Percentiles rank a stretch among this genome's conserved stretches.
These are phyloP conservation scores for Erucastrum elatum DNA, from an alignment of 345 rosid species.

Conservation along the genomic window DNA sequence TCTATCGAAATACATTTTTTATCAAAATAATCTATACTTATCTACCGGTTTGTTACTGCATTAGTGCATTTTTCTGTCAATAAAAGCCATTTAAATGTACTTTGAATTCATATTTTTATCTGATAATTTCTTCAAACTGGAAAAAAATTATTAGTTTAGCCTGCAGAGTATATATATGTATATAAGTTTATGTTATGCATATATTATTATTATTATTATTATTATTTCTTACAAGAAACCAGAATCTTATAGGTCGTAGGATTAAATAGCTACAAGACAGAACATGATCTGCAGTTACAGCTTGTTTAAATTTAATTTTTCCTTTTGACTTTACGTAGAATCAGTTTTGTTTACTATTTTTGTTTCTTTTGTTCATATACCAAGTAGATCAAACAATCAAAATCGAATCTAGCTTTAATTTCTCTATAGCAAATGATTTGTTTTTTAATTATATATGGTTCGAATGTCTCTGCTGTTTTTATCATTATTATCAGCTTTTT, in stretches of 20 bases:
- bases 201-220: background rate
- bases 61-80: background rate
- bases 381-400: slow-evolving; percentile 30
- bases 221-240: background rate
- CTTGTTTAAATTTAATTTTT: slow-evolving; percentile 15
- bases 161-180: background rate
- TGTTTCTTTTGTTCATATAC: slow-evolving; percentile 33
- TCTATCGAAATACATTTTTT: background rate
- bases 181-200: background rate
- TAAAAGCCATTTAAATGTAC: background rate
- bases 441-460: slow-evolving; percentile 8
- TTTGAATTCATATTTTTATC: background rate
- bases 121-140: background rate
- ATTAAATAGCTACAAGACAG: slow-evolving; percentile 35
- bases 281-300: slow-evolving; percentile 37
- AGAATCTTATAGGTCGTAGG: slow-evolving; percentile 36
- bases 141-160: background rate
- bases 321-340: slow-evolving; percentile 37
- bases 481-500: slow-evolving; percentile 36
- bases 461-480: slow-evolving; percentile 35
- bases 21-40: too few relatives aligned
- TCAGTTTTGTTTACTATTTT: slow-evolving; percentile 18
- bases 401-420: slow-evolving; percentile 33
- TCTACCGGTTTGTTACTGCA: too few relatives aligned
- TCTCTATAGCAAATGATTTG: background rate